Evolutionary conservation across 495 filamentous ascomycete species (phyloP), one percentile per base, ranked within the genome.

Genomic region (Penicillium alfredii): DNA sequence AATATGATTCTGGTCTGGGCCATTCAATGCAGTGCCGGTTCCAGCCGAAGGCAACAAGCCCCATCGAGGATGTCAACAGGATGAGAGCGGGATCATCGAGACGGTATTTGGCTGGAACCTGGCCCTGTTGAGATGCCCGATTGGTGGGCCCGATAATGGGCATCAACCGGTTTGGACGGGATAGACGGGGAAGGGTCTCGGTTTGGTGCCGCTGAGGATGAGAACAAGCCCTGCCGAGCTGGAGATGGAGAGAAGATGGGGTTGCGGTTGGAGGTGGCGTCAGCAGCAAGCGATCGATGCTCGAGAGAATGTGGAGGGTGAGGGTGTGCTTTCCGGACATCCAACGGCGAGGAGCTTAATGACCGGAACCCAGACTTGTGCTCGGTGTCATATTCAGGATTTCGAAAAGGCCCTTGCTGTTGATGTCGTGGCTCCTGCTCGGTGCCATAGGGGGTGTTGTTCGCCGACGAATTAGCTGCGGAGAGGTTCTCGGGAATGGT

Each of bases 401-500:
- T 58, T 9, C 40, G 52, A 33, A 58, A 62, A 1, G 42, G 40
- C 4, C 46, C 56, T 24, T 54, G 50, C 22, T 35, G 23, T 12
- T 43, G 44, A 13, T 45, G 45, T 8, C 48, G 40, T n/a, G 49
- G 51, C 16, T 66, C 64, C 24, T 68, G 64, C n/a, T 69, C 67
- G 12, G 39, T 47, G 17, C 61, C 62, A 24, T 67, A 71, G 12
- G 71, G 63, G 4, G 64, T 71, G 28, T 68, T 68, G 24, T 64
- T 64, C 8, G 63, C 58, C 3, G 69, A 73, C 8, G 65, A 69
- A 31, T 64, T 60, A 11, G 58, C 61, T 4, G 63, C 64, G 8
- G 69, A 72, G 10, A 55, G 55, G 30, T 64, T 71, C 42, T 79
- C 74, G 4, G 72, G 66, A 25, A 76, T 71, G 6, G 75, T 76